phyloP scores from a whole-genome alignment of 441 rosid species.

The Euphorbia neoarborescens region DNA sequence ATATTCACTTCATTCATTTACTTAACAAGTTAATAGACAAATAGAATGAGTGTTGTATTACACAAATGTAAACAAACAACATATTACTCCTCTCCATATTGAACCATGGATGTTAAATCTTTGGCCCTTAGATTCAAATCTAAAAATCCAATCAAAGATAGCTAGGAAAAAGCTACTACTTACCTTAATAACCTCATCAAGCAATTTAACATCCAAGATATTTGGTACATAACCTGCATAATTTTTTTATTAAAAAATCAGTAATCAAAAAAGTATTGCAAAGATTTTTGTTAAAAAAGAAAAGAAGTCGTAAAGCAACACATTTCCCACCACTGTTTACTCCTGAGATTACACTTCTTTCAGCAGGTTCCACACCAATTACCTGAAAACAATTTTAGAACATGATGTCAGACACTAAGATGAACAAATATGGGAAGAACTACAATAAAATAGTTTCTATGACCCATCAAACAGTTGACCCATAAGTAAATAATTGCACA shows the following conservation, averaged over 20 bases:
- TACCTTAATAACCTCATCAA: slow-evolving; percentile 86
- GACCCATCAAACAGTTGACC: background rate
- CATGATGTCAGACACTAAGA: background rate
- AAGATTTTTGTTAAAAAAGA: slow-evolving; percentile 3
- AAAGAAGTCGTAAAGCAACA: background rate
- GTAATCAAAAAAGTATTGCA: background rate
- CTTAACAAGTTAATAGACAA: background rate
- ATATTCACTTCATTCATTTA: background rate
- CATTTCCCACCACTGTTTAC: slow-evolving; percentile 54
- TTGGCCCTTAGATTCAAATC: too few relatives aligned
- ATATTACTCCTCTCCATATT: background rate
- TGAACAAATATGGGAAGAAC: slow-evolving; percentile 1
- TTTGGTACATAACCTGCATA: slow-evolving; percentile 63
- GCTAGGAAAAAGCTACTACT: background rate
- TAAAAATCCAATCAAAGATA: too few relatives aligned
- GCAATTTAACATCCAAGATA: slow-evolving; percentile 70
- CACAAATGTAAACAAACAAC: background rate
- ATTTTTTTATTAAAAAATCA: background rate
- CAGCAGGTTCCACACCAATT: slow-evolving; percentile 91
- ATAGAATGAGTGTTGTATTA: background rate
- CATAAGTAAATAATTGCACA: background rate
- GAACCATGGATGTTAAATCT: background rate
- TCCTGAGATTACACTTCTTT: slow-evolving; percentile 77
- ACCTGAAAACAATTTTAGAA: slow-evolving; percentile 34
- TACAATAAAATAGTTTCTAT: background rate